Evolutionary conservation across 768 basidiomycete species (phyloP), one percentile per base, ranked within the genome.

Genomic region (Amyloporia xantha): DNA sequence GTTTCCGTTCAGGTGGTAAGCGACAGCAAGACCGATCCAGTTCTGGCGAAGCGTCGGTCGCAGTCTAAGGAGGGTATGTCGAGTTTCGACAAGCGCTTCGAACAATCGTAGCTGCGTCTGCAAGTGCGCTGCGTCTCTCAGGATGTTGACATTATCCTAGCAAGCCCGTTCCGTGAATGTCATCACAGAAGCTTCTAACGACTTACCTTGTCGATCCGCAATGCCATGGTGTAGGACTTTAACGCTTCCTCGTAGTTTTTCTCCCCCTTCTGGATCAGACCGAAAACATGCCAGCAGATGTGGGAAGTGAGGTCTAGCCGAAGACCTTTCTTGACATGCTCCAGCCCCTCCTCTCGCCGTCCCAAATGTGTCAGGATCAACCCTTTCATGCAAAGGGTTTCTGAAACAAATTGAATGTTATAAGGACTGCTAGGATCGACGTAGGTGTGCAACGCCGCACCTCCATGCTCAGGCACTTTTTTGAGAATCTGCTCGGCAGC

Each of bases 231-330:
- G 66, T 97, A 98, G 21, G 92, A 93, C 60, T 92, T 89, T 59
- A 91, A 74, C 0, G 96, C 93, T 60, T 94, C 92, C 55, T 91
- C 90, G 59, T 91, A 97, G 62, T 95, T 91, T 67, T 88, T 93
- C 64, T 96, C 89, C 7, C 85, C 86, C 66, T 95, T 91, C 65
- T 93, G 88, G 19, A 96, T 82, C 59, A 99, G 84, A 23, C 92
- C 96, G 63, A 91, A 88, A 55, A 98, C 95, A 67, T 99, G 96
- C 94, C 96, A 98, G 62, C 85, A 86, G 62, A 99, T 97, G 61
- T 97, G 93, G 17, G 91, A 93, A 26, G 79, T 84, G 47, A 90
- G 68, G 67, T 94, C 90, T 41, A 83, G 73, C 37, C 81, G 76
- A 55, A 91, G 76, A 50, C 92, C 92, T 58, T 88, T 84, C 71